Evolutionary conservation across 352 stramenopile species (phyloP), one percentile per base, ranked within the genome.

Genomic region (Phytophthora sansomeana): DNA sequence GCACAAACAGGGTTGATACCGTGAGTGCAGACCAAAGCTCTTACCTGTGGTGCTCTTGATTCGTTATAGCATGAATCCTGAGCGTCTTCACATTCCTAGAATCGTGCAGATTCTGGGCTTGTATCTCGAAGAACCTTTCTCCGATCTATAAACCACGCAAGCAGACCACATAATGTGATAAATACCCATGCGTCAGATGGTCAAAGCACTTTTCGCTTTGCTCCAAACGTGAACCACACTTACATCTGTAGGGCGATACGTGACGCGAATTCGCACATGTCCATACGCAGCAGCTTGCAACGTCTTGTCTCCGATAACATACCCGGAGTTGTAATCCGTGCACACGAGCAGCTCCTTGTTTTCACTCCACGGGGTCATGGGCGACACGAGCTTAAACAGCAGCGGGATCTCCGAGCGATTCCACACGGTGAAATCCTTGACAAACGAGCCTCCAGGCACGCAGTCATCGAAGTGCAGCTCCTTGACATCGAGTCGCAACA

Each of bases 401-500:
- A 96, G 76, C 11, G 87, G 89, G 47, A 96, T 96, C 67, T 96
- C 89, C 0, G 89, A 96, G 5, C 89, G 87, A 29, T 96, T 96
- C 89, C 89, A 96, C 14, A 96, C 85, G 2, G 89, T 96, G 24
- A 96, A 96, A 59, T 96, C 89, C 55, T 96, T 96, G 6, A 96
- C 89, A 41, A 95, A 96, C 17, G 89, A 94, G 0, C 88, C 88
- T 13, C 83, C 85, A 3, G 89, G 89, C 3, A 96, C 85, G 24
- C 89, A 96, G 63, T 96, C 89, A 32, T 96, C 89, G 51, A 96
- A 96, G 65, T 96, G 89, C 10, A 96, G 71, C 52, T 96, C 89
- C 61, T 95, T 94, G 26, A 96, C 81, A 63, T 96, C 89, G 28
- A 96, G 61, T 9, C 89, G 77, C 62, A 96, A 66, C 29, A 96